Conservation (phyloP, 495 filamentous ascomycete species). For the Penicillium chermesinum region DNA sequence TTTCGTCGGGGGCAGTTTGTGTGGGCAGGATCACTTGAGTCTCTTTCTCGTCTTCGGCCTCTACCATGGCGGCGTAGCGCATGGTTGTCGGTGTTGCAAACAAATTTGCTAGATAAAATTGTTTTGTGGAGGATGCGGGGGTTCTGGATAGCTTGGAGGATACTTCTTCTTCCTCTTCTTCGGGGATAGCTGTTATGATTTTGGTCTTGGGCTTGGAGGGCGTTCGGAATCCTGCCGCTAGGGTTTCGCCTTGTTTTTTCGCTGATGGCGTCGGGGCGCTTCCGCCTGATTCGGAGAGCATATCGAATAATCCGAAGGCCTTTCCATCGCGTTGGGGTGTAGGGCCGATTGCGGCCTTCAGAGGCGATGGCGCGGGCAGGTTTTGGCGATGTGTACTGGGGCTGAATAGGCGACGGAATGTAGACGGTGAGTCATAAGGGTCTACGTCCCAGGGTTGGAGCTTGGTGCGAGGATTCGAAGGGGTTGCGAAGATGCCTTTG, state of each 20-base stretch:
- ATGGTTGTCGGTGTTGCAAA: constrained; percentile 61
- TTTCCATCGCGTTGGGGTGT: constrained; percentile 89
- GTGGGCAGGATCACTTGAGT: constrained; percentile 21
- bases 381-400: constrained; percentile 47
- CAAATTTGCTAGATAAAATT: constrained; percentile 51
- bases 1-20: constrained; percentile 8
- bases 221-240: constrained; percentile 34
- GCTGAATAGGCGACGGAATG: constrained; percentile 55
- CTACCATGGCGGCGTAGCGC: constrained; percentile 43
- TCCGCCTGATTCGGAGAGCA: constrained; percentile 58
- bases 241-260: constrained; percentile 24
- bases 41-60: constrained; percentile 17
- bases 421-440: constrained; percentile 55
- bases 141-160: constrained; percentile 47
- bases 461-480: constrained; percentile 38
- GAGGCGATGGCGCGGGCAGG: constrained; percentile 26
- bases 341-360: constrained; percentile 60
- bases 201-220: constrained; percentile 33
- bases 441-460: constrained; percentile 46
- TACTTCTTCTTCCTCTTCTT: constrained; percentile 29
- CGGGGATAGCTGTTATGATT: constrained; percentile 25
- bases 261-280: constrained; percentile 40
- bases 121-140: constrained; percentile 58
- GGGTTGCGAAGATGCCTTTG: constrained; percentile 38
- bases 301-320: constrained; percentile 86